A percentile compares a stretch with the other conserved stretches of the same genome.
phyloP scores from a whole-genome alignment of 192 early-diverging fungal species.

The Allomyces macrogynus region DNA sequence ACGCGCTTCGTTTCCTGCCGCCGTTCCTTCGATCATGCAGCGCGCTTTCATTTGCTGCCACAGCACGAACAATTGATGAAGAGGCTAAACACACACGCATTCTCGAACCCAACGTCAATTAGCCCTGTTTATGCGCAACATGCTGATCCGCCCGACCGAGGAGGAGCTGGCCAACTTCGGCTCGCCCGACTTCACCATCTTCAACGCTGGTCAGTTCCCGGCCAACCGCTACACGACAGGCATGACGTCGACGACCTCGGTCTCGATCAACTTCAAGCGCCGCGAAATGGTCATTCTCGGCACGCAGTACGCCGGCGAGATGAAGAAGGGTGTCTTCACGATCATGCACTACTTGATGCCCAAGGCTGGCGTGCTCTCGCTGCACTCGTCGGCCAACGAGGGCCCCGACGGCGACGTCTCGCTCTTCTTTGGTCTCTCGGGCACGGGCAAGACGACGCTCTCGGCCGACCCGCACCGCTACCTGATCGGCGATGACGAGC shows the following conservation, averaged over 20 bases:
- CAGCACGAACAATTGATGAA: neutral
- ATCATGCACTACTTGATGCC: constrained; percentile 99
- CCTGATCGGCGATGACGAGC: constrained; percentile 97
- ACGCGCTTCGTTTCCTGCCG: too few species aligned
- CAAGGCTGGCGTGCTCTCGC: constrained; percentile 66
- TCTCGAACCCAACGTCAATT: neutral
- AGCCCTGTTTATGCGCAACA: constrained; percentile 91
- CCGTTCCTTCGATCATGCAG: too few species aligned
- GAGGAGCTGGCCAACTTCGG: constrained; percentile 83
- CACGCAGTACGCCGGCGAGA: constrained; percentile 96
- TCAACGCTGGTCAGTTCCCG: constrained; percentile 89
- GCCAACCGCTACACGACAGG: constrained; percentile 84
- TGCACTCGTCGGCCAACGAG: constrained; percentile 90
- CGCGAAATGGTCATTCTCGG: constrained; percentile 95
- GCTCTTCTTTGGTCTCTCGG: constrained; percentile 94
- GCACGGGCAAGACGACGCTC: constrained; percentile 95
- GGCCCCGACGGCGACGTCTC: constrained; percentile 75
- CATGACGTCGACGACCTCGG: constrained; percentile 84
- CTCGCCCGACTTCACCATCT: constrained; percentile 90
- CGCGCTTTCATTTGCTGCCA: neutral
- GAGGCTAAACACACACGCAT: neutral
- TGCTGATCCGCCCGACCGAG: constrained; percentile 85
- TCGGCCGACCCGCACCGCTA: constrained; percentile 80
- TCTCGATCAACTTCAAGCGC: constrained; percentile 81
- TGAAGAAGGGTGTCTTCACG: constrained; percentile 98